A percentile compares a stretch with the other conserved stretches of the same genome.
phyloP scores from a whole-genome alignment of 2,329 filamentous ascomycete species.

The Colletotrichum gloeosporioides region DNA sequence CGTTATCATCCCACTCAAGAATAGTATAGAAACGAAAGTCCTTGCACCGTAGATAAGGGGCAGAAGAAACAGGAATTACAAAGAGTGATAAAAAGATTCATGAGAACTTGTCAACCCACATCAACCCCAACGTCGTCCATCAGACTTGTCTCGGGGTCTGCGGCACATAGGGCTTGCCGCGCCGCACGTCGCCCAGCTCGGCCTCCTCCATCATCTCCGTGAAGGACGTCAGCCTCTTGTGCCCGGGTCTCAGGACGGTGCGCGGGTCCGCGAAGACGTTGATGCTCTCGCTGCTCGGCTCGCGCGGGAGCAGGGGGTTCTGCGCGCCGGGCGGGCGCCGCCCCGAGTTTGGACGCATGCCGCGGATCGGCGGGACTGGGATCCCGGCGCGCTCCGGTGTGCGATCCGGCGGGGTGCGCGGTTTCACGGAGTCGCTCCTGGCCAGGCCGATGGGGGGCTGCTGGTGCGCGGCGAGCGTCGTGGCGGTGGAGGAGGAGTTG shows the following conservation, averaged over 20 bases:
- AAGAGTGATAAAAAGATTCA: background rate
- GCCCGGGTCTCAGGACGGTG: slow-evolving; percentile 35
- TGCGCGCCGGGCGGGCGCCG: slow-evolving; percentile 17
- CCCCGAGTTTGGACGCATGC: slow-evolving; percentile 34
- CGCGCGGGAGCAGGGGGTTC: slow-evolving; percentile 36
- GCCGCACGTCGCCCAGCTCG: slow-evolving; percentile 45
- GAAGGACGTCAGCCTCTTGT: slow-evolving; percentile 38
- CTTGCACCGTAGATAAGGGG: background rate
- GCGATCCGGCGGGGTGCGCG: slow-evolving; percentile 5
- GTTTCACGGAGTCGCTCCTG: slow-evolving; percentile 10
- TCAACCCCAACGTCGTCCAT: background rate
- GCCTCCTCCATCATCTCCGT: slow-evolving; percentile 59
- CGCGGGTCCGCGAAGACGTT: slow-evolving; percentile 57
- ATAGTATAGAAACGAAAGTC: background rate
- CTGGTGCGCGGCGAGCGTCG: slow-evolving; percentile 14
- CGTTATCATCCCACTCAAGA: background rate
- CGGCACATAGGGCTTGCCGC: slow-evolving; percentile 48
- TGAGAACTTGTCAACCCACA: background rate
- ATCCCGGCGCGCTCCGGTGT: background rate
- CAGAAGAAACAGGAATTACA: background rate
- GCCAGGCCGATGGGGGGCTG: slow-evolving; percentile 7
- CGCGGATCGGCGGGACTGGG: slow-evolving; percentile 38
- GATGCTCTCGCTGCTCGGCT: slow-evolving; percentile 55
- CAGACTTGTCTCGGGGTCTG: background rate
- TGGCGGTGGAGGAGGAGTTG: slow-evolving; percentile 1